Conservation (phyloP, 139 green algal species). For the Dunaliella sp. region DNA sequence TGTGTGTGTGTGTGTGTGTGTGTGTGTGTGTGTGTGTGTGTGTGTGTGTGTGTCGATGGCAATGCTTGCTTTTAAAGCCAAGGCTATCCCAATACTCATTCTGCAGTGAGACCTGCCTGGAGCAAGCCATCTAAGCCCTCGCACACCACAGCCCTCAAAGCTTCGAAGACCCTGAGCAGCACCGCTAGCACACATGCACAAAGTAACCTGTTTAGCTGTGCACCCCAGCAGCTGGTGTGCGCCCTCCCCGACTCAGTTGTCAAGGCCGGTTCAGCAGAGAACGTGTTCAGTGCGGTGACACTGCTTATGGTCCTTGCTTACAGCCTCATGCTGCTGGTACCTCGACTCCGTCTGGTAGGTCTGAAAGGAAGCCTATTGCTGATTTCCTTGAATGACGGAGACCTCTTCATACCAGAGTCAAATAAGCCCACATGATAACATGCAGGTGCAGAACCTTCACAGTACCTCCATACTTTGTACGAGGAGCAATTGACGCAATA, state of each 20-base stretch:
- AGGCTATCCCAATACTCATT: too few relatives aligned
- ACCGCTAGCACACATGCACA: not conserved
- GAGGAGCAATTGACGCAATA: too few relatives aligned
- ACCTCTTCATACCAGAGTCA: too few relatives aligned
- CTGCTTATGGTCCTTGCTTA: not conserved
- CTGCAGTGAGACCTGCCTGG: too few relatives aligned
- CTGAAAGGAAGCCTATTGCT: too few relatives aligned
- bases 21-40: not conserved
- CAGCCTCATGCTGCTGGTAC: not conserved
- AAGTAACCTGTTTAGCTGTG: not conserved
- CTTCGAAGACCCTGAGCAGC: not conserved
- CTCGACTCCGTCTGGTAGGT: not conserved
- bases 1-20: not conserved
- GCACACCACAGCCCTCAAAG: not conserved
- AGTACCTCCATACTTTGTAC: too few relatives aligned
- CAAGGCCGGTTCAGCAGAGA: not conserved
- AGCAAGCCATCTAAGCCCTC: not conserved
- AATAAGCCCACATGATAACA: too few relatives aligned
- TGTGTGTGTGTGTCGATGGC: not conserved
- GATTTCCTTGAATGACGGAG: too few relatives aligned
- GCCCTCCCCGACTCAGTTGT: not conserved
- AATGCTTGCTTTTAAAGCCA: not conserved
- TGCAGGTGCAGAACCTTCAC: too few relatives aligned
- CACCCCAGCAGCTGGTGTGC: not conserved
- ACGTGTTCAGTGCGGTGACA: not conserved